Evolutionary conservation across 1,284 basidiomycete genomes (phyloP).

Genomic region (Gomphus sp.): DNA sequence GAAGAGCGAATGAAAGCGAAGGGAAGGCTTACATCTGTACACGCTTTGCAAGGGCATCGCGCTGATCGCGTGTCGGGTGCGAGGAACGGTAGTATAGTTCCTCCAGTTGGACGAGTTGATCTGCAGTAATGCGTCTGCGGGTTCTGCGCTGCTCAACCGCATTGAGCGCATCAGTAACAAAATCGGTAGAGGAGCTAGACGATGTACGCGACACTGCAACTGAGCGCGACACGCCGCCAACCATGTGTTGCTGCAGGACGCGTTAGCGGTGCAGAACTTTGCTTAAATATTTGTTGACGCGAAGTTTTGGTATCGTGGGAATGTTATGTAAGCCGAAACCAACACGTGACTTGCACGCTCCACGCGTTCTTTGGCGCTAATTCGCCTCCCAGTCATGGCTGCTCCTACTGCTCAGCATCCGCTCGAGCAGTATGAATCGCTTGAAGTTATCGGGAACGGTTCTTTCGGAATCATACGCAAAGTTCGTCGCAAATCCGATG

Average conservation of each 20-base stretch:
- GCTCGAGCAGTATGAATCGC: slow-evolving; percentile 74
- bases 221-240: not conserved
- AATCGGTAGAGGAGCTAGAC: slow-evolving; percentile 1
- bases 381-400: not conserved
- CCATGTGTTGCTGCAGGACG: not conserved
- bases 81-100: slow-evolving; percentile 10
- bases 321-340: not conserved
- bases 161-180: not conserved
- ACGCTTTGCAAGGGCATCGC: slow-evolving; percentile 8
- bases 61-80: slow-evolving; percentile 11
- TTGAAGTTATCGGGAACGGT: slow-evolving; percentile 94
- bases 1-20: not conserved
- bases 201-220: not conserved
- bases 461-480: slow-evolving; percentile 96
- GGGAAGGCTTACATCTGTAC: slow-evolving; percentile 10
- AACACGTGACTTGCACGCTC: slow-evolving; percentile 5
- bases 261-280: not conserved
- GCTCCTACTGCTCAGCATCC: slow-evolving; percentile 20
- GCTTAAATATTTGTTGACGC: not conserved
- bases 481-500: slow-evolving; percentile 79
- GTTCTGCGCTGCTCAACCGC: slow-evolving; percentile 10
- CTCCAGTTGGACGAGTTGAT: slow-evolving; percentile 9
- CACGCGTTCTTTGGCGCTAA: not conserved
- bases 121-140: slow-evolving; percentile 10
- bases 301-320: slow-evolving; percentile 6